Evolutionary conservation across 495 filamentous ascomycete species (phyloP), one percentile per base, ranked within the genome.

Genomic region (Penicillium desertorum): DNA sequence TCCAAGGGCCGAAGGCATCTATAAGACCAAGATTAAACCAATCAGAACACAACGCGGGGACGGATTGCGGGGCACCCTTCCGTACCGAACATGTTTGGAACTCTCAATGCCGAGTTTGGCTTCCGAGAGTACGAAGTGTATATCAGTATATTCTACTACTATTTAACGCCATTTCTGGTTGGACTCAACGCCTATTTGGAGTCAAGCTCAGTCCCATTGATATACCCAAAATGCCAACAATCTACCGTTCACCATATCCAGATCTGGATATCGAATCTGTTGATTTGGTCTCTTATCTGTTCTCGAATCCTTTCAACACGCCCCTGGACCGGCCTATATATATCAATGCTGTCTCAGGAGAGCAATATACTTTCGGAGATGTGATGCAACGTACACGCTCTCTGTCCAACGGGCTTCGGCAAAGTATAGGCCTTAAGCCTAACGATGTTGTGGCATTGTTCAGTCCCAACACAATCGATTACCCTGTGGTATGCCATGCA

Each of bases 321-420:
- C 63, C 65, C 11, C 30, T 51, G 4, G 45, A 62, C 20, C 51
- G 47, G 11, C 58, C 58, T 4, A n/a, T 60, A 0, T 68, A 53
- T 65, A 73, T 83, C 49, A 89, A 92, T 64, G 79, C 83, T 29
- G 76, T 84, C 46, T 88, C 87, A 0, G 76, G 74, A 17, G 83
- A 87, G 20, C 78, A 80, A 3, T 87, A 94, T 66, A 93, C 85
- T 34, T 90, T 80, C 66, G 78, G 75, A 11, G 79, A 90, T 50
- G 71, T 88, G 34, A 81, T 80, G 36, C 71, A 69, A 37, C 81
- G 81, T 23, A 86, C 87, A 5, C 67, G 81, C 45, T 82, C 83
- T 23, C 89, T 96, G 65, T 89, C 88, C 27, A 82, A 81, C 49
- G 92, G 90, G 0, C 77, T 96, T 17, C 83, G 83, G 61, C 71